Evolutionary conservation across 2,329 filamentous ascomycete genomes (phyloP).

Genomic region (Aspergillus viridinutans): DNA sequence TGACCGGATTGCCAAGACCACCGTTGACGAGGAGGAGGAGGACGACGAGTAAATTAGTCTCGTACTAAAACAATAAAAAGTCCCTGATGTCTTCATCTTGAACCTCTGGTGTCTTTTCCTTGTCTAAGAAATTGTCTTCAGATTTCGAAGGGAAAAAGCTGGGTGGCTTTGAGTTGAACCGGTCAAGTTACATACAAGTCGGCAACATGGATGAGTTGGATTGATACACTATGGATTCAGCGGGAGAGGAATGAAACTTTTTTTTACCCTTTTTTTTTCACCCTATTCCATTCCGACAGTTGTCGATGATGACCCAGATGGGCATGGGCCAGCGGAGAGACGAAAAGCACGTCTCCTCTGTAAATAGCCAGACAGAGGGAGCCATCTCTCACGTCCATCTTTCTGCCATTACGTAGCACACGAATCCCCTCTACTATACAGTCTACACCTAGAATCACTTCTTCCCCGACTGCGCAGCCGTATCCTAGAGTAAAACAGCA

Average conservation of each 20-base stretch:
- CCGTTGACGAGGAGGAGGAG: constrained; percentile 44
- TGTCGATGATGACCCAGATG: not conserved
- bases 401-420: not conserved
- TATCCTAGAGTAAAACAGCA: constrained; percentile 24
- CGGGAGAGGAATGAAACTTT: not conserved
- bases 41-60: constrained; percentile 41
- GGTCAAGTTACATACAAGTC: not conserved
- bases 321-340: not conserved
- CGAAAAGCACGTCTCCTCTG: too few relatives aligned
- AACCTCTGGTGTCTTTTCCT: constrained; percentile 4
- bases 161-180: not conserved
- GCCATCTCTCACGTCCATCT: not conserved
- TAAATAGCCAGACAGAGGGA: too few relatives aligned
- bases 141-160: not conserved
- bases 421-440: not conserved
- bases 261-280: not conserved
- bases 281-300: not conserved
- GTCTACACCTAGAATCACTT: constrained; percentile 17
- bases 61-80: constrained; percentile 24
- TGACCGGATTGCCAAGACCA: constrained; percentile 87
- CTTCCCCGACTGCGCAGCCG: constrained; percentile 31
- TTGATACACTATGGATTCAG: not conserved
- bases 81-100: constrained; percentile 17
- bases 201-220: not conserved
- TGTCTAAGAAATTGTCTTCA: not conserved